Percentiles rank a stretch among this genome's conserved stretches.
These are phyloP conservation scores for Nelumbo lutea DNA, from an alignment of 164 flowering plant genomes.

Conservation along the genomic window DNA sequence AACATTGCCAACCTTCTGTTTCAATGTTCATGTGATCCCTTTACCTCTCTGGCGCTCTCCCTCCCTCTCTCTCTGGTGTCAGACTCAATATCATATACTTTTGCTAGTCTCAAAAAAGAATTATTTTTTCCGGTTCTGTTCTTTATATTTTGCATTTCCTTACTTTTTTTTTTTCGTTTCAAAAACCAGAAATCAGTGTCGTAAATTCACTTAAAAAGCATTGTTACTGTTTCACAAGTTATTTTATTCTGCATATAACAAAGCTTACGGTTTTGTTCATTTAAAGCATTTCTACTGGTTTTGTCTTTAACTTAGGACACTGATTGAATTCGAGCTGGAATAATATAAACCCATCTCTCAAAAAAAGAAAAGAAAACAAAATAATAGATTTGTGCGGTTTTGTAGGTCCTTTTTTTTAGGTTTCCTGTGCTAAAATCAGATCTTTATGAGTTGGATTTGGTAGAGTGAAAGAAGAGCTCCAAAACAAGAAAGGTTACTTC, in stretches of 20 bases:
- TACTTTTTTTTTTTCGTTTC: neutral
- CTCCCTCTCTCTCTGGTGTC: neutral
- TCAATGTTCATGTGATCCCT: neutral
- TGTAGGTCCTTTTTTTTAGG: neutral
- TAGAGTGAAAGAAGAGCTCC: neutral
- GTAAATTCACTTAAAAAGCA: constrained; percentile 2
- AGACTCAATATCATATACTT: neutral
- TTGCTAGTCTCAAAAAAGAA: no score
- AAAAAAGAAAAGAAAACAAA: neutral
- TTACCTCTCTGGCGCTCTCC: neutral
- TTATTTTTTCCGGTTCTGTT: no score
- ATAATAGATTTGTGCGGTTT: neutral
- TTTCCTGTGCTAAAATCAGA: neutral
- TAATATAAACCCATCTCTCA: neutral
- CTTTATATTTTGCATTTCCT: no score
- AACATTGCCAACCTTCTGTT: neutral
- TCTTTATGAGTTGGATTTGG: neutral
- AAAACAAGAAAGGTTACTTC: neutral
- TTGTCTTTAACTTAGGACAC: neutral
- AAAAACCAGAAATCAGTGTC: neutral
- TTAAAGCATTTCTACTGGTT: neutral
- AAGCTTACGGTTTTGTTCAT: no score
- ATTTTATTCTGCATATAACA: no score
- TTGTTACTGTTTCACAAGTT: no score
- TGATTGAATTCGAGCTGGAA: neutral